Evolutionary conservation across 169 alveolate species (phyloP).

Genomic region (Plasmodium malariae): DNA sequence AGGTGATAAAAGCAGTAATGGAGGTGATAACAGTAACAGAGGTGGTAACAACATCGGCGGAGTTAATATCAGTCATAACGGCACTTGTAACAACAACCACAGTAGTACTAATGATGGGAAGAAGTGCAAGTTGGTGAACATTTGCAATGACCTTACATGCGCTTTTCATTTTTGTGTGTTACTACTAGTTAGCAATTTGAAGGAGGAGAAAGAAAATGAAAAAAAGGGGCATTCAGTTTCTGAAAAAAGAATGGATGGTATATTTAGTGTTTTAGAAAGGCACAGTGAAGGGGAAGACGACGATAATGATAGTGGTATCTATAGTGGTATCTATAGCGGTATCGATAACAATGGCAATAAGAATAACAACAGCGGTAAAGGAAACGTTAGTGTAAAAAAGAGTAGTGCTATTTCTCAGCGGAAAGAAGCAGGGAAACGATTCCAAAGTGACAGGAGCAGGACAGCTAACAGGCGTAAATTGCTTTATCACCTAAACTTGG

Average conservation of each 20-base stretch:
- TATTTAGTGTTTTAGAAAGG: not conserved
- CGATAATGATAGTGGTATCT: not conserved
- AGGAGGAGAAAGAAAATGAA: not conserved
- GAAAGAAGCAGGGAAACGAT: not conserved
- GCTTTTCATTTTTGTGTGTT: slow-evolving; percentile 16
- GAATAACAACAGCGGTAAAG: not conserved
- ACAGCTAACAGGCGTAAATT: not conserved
- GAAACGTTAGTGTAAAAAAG: not conserved
- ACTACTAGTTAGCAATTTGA: slow-evolving; percentile 5
- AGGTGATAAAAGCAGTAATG: not conserved
- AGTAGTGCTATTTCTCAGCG: not conserved
- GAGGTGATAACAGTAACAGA: not conserved
- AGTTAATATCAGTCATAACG: not conserved
- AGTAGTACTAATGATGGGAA: not conserved
- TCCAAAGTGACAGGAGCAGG: not conserved
- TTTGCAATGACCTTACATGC: slow-evolving; percentile 6
- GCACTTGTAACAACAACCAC: not conserved
- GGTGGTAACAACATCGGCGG: not conserved
- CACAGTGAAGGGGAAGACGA: not conserved
- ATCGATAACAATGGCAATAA: not conserved
- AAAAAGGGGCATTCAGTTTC: not conserved
- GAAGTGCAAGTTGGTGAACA: not conserved
- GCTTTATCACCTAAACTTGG: slow-evolving; percentile 1
- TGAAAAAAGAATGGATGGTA: not conserved
- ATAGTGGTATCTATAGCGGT: too few species aligned